Conservation (phyloP, 2,329 filamentous ascomycete species). For the Aspergillus proliferans region DNA sequence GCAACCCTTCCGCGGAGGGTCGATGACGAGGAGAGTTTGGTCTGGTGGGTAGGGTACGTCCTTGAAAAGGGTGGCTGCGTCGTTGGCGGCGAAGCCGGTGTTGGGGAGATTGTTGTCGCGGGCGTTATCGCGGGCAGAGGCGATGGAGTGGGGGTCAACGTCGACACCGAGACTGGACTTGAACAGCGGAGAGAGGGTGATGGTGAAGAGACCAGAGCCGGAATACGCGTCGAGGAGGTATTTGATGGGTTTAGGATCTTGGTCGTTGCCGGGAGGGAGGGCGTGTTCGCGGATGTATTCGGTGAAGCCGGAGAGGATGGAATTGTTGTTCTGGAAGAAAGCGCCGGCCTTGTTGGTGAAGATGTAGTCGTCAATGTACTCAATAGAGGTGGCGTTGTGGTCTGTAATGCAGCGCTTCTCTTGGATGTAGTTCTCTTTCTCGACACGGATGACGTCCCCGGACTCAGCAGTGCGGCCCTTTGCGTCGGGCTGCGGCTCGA, state of each 20-base stretch:
- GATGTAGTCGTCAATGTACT: conserved; percentile 77
- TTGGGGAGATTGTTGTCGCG: conserved; percentile 66
- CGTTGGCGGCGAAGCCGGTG: conserved; percentile 81
- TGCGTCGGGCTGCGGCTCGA: conserved; percentile 15
- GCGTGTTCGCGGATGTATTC: conserved; percentile 78
- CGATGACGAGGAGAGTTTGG: conserved; percentile 88
- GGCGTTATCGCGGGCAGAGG: conserved; percentile 73
- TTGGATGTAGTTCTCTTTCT: conserved; percentile 60
- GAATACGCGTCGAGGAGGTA: conserved; percentile 98
- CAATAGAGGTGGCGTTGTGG: conserved; percentile 71
- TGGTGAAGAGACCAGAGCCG: conserved; percentile 92
- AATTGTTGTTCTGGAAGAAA: conserved; percentile 99
- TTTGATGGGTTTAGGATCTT: conserved; percentile 51
- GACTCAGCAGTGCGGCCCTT: conserved; percentile 25
- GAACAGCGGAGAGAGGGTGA: conserved; percentile 82
- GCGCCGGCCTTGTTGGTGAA: conserved; percentile 89
- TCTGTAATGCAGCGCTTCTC: conserved; percentile 86
- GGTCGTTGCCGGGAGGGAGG: conserved; percentile 45
- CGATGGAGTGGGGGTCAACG: conserved; percentile 72
- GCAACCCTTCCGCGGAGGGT: conserved; percentile 94
- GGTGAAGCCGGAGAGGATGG: conserved; percentile 81
- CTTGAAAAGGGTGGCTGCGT: conserved; percentile 77
- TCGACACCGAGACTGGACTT: conserved; percentile 79
- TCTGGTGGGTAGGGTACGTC: conserved; percentile 66
- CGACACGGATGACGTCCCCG: conserved; percentile 48